These are phyloP conservation scores for Diplosphaera chodatii DNA, from an alignment of 139 green algal species.

Conservation along the genomic window DNA sequence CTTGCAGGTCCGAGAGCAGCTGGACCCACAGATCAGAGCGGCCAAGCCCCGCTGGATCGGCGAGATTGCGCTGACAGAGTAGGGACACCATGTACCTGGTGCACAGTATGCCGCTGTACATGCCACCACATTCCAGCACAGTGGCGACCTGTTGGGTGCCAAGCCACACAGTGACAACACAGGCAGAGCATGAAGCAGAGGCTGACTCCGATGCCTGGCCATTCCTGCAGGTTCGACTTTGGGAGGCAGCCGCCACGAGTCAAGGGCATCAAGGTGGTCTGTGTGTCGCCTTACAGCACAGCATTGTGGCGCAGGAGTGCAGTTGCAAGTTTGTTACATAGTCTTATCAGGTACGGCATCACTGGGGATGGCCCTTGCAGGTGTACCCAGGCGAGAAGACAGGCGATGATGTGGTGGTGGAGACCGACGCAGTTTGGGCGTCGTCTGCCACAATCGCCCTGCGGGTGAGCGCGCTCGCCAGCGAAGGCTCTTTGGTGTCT, in stretches of 20 bases:
- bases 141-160: too few relatives aligned
- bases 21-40: neutral
- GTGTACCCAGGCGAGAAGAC: neutral
- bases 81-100: neutral
- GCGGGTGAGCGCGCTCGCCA: neutral
- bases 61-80: neutral
- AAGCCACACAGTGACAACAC: too few relatives aligned
- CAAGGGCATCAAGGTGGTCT: constrained; percentile 2
- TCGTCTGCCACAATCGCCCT: neutral
- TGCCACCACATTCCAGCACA: too few relatives aligned
- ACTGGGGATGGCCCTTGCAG: too few relatives aligned
- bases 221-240: constrained; percentile 1
- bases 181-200: too few relatives aligned
- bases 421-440: neutral
- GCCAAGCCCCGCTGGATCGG: neutral
- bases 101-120: too few relatives aligned
- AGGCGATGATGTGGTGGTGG: neutral
- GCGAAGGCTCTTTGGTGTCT: too few relatives aligned
- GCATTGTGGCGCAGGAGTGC: too few relatives aligned
- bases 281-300: too few relatives aligned
- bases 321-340: too few relatives aligned
- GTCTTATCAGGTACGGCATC: too few relatives aligned
- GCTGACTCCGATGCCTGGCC: too few relatives aligned
- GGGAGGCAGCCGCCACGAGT: neutral
- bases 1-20: neutral